Base-by-base conservation (phyloP, 352 stramenopile genomes). In the Phytopythium kandeliae region DNA sequence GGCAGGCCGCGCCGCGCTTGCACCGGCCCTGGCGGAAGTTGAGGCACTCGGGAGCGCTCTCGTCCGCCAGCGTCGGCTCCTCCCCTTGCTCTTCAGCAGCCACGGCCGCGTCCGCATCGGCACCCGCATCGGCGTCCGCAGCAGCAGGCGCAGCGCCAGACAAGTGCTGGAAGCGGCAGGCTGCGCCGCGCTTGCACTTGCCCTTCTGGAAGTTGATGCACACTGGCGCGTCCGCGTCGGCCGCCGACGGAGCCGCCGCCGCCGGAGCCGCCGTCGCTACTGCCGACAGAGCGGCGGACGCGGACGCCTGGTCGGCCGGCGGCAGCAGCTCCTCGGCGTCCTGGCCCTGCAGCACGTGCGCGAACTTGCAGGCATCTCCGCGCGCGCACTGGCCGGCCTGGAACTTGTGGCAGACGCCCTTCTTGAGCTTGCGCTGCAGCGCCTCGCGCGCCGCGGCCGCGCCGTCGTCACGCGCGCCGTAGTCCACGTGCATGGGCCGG, bases 401-500 rank as follows among this genome's bases (percentile, higher is more conserved):
- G 62, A 85, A 88, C 60, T 86, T 86, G 63, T 86, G 68, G 47
- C 77, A 88, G 34, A 88, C 60, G 8, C 77, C 77, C 45, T 88
- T 88, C 71, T 88, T 88, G 37, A 88, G 58, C 54, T 88, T 88
- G 45, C 78, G 74, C 52, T 87, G 67, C 34, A 93, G 53, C 1
- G 82, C 78, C 26, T 89, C 83, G n/a, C 81, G 79, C 11, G 68
- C 73, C 51, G 86, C 73, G 4, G 78, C 74, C 17, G 77, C 75
- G 19, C 62, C 69, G 46, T 91, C 83, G 54, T 92, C 80, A 33
- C 79, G 66, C 3, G 72, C 59, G 28, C 78, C 79, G 55, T 91
- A 92, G 58, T 93, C 83, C 42, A 93, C 69, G 52, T 81, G 86
- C 76, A 93, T 91, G 9, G 83, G 78, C 13, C 83, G 61, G 6